Evolutionary conservation across 441 rosid genomes (phyloP), one percentile per base, ranked within the genome.

Genomic region (Erysimum cheiri): DNA sequence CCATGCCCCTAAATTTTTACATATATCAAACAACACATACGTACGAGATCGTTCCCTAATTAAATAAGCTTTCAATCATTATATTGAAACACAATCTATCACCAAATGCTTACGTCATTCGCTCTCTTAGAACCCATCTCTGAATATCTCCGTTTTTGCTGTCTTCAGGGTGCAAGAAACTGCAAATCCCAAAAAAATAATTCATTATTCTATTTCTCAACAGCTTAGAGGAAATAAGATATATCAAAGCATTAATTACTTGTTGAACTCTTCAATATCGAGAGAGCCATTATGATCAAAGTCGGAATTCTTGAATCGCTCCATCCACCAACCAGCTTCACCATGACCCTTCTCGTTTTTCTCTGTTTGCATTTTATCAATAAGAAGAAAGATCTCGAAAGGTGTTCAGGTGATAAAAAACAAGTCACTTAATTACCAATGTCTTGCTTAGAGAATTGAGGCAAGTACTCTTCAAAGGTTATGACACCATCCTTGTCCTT

Each of bases 311-410:
- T 28, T 69, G 60, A 85, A 86, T 77, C 80, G 84, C 69, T 82
- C 77, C 81, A 78, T 85, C 89, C 89, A 86, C 93, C 94, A 88
- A 36, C 96, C 96, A 33, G 86, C 93, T 53, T 88, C 84, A 43
- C 97, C 91, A 24, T 84, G 85, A 40, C 52, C 80, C 77, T 47
- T 83, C 26, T 65, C 80, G 55, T 81, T 84, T 77, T 64, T 67
- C 60, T 76, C 92, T 88, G 75, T 46, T 59, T 67, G 5, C 40
- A 43, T 64, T 31, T 41, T 14, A 13, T n/a, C 32, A 31, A 14
- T 26, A 64, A 4, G 44, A 40, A 70, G 61, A 58, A 70, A 15
- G 6, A 37, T 68, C 17, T 62, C 17, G 5, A 11, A 37, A 48
- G 8, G 2, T 22, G 24, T 22, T 22, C 2, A 22, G 24, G 24